A percentile compares a stretch with the other conserved stretches of the same genome.
Evolutionary conservation across 2,329 filamentous ascomycete species (phyloP).

Genomic region (Claviceps monticola): DNA sequence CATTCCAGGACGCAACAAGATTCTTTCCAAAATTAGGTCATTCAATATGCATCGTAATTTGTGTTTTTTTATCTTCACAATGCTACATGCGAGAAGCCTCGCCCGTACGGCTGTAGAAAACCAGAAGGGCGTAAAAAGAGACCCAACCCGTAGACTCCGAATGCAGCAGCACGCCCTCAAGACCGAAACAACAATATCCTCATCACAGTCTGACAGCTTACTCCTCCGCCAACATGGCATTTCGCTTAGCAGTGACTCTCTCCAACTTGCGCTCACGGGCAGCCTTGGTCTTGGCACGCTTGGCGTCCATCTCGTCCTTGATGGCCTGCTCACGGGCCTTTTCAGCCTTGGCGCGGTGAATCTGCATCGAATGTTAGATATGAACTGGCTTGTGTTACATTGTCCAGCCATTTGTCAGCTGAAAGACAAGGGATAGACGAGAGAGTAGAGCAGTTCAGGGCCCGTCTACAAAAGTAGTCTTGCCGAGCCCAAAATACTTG

Average conservation of each 20-base stretch:
- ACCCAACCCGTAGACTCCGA: slow-evolving; percentile 47
- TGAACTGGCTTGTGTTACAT: background rate
- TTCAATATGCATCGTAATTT: slow-evolving; percentile 31
- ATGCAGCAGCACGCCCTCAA: slow-evolving; percentile 44
- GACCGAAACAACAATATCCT: slow-evolving; percentile 24
- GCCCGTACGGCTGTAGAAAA: slow-evolving; percentile 34
- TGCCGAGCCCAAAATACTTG: too few species aligned
- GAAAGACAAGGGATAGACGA: too few species aligned
- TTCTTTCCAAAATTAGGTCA: background rate
- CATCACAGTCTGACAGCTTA: slow-evolving; percentile 29
- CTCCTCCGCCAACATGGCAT: slow-evolving; percentile 64
- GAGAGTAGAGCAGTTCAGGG: too few species aligned
- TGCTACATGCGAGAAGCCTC: slow-evolving; percentile 43
- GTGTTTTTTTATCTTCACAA: slow-evolving; percentile 29
- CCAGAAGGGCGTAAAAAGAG: slow-evolving; percentile 33
- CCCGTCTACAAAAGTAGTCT: too few species aligned
- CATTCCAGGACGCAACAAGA: too few species aligned
- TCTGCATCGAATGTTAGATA: slow-evolving; percentile 40
- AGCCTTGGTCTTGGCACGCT: slow-evolving; percentile 99
- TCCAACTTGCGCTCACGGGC: slow-evolving; percentile 96
- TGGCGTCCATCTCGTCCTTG: slow-evolving; percentile 99
- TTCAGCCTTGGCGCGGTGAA: slow-evolving; percentile 99
- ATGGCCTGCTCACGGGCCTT: slow-evolving; percentile 89
- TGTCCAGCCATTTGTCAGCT: too few species aligned
- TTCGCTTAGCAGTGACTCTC: slow-evolving; percentile 82